These are phyloP conservation scores for Asterochloris sp. DNA, from an alignment of 139 green algal genomes.

Conservation along the genomic window DNA sequence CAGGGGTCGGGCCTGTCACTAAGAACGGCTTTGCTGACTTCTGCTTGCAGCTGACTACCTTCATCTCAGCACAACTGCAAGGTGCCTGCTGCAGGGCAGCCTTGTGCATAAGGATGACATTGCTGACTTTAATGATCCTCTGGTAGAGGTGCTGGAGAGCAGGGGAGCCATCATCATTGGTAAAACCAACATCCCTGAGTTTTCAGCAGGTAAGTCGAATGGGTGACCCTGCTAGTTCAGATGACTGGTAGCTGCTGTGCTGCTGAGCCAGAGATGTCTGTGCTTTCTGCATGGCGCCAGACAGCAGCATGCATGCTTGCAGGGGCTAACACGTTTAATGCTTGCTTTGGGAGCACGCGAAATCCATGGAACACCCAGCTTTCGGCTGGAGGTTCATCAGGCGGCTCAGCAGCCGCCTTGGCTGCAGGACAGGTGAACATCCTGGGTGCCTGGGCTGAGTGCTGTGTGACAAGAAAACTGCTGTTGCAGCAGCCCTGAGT, in stretches of 20 bases:
- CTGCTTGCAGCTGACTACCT: neutral
- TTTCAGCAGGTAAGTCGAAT: slow-evolving; percentile 50
- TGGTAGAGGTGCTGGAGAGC: slow-evolving; percentile 36
- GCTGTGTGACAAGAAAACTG: neutral
- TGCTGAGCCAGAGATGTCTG: neutral
- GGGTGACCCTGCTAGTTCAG: neutral
- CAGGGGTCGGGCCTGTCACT: neutral
- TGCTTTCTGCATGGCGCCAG: neutral
- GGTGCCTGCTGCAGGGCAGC: slow-evolving; percentile 22
- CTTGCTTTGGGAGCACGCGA: slow-evolving; percentile 35
- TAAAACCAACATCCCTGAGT: slow-evolving; percentile 53
- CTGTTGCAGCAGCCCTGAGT: neutral
- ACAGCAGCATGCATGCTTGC: neutral
- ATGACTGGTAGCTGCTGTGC: neutral
- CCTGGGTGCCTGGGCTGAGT: neutral
- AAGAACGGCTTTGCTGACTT: neutral
- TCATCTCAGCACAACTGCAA: neutral
- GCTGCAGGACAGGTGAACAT: slow-evolving; percentile 34
- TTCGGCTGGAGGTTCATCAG: slow-evolving; percentile 38
- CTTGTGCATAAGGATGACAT: slow-evolving; percentile 32
- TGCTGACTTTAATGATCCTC: slow-evolving; percentile 30
- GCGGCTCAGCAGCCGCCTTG: slow-evolving; percentile 42
- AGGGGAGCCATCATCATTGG: slow-evolving; percentile 44
- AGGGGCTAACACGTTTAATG: neutral
- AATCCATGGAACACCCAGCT: slow-evolving; percentile 41